Evolutionary conservation across 768 basidiomycete genomes (phyloP), one percentile per base, ranked within the genome.

Genomic region (Trametes gibbosa): DNA sequence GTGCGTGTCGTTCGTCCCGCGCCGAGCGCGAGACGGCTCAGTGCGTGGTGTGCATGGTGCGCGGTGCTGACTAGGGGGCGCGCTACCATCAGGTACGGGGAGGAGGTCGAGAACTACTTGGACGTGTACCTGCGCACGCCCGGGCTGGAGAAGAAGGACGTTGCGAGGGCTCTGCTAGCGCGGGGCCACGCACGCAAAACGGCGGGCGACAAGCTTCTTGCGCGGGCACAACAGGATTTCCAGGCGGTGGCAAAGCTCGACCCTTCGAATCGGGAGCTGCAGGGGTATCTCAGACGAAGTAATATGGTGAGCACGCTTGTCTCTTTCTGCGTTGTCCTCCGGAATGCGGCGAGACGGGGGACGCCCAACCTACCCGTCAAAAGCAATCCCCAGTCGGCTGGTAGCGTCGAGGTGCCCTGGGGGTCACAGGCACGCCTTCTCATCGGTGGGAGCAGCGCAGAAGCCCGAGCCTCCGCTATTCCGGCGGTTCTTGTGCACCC

Each of bases 41-140:
- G 45, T 21, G 17, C 42, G 12, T 27, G 35, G 35, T 19, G 35
- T 21, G 25, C 35, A 32, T n/a, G 19, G 21, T 17, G 42, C 42
- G 42, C 19, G 8, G 3, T 19, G 42, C 21, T 43, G 16, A 43
- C 29, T 43, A 19, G 14, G 19, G n/a, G 37, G 17, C n/a, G 10
- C 10, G 10, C 37, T 39, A 14, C 37, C 50, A 14, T 14, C 50
- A 88, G 86, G 65, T 87, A 85, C 74, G 84, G 84, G 16, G 73
- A 76, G 40, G 80, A 85, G 27, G 85, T 87, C 25, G 86, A 86
- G 69, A 81, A 78, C 47, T 87, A 85, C 65, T 65, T 87, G 24
- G 85, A 89, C 16, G 83, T 87, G 17, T 87, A 85, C 65, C 68
- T 89, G 46, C 75, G 78, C 55, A 86, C 85, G 16, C 85, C 86